Evolutionary conservation across 805 yeast genomes (phyloP).

Genomic region (Komagataella pastoris): DNA sequence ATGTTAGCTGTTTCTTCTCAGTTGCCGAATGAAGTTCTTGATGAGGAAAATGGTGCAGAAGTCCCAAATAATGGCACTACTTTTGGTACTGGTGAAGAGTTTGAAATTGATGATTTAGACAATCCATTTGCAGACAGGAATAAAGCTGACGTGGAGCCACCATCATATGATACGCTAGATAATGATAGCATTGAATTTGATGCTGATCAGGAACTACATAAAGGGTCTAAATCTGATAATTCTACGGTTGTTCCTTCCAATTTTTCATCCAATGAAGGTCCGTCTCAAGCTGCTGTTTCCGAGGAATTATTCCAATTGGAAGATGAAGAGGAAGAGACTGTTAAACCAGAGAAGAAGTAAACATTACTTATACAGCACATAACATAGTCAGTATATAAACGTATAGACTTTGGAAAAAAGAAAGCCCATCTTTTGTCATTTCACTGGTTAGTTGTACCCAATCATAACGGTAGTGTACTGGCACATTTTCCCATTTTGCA

Average conservation of each 20-base stretch:
- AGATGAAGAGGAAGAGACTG: conserved; percentile 5
- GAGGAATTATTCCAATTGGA: conserved; percentile 5
- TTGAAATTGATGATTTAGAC: conserved; percentile 38
- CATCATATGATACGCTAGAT: conserved; percentile 3
- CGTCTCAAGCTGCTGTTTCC: neutral
- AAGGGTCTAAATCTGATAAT: conserved; percentile 1
- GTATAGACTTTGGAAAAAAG: neutral
- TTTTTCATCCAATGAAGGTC: conserved; percentile 1
- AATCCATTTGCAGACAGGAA: conserved; percentile 19
- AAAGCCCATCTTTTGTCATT: too few species aligned
- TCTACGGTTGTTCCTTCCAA: neutral
- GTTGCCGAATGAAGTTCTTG: conserved; percentile 47
- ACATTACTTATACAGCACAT: neutral
- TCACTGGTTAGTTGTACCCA: neutral
- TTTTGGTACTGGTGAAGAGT: conserved; percentile 33
- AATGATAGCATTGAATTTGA: conserved; percentile 13
- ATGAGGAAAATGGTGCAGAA: conserved; percentile 43
- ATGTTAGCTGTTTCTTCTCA: conserved; percentile 92
- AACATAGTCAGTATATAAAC: neutral
- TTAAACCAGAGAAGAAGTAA: neutral
- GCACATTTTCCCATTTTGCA: neutral
- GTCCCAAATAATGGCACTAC: conserved; percentile 7
- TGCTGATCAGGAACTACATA: conserved; percentile 18
- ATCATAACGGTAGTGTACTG: neutral
- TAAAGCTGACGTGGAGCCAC: conserved; percentile 6